These are phyloP conservation scores for Debaryomyces udenii DNA, from an alignment of 1,139 yeast genomes.

Conservation along the genomic window DNA sequence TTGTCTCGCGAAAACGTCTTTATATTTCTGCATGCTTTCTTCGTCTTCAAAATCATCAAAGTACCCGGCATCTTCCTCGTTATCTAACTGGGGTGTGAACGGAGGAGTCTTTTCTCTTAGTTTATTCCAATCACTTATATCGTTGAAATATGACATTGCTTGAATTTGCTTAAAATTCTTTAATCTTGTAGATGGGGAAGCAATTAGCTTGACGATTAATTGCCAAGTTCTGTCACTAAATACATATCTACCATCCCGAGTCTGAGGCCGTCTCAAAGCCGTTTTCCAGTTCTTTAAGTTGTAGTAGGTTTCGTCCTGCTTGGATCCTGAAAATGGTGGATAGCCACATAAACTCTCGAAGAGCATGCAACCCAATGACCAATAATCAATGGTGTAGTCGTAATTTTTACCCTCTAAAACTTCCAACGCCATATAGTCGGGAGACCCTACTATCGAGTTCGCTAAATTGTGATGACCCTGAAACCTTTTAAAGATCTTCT, in stretches of 20 bases:
- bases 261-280: constrained; percentile 85
- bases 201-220: constrained; percentile 74
- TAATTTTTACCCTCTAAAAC: constrained; percentile 92
- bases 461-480: constrained; percentile 75
- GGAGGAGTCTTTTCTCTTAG: constrained; percentile 82
- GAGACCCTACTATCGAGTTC: constrained; percentile 95
- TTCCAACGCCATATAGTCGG: constrained; percentile 98
- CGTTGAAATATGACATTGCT: constrained; percentile 78
- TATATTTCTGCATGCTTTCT: constrained; percentile 96
- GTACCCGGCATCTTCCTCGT: constrained; percentile 97
- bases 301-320: constrained; percentile 92
- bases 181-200: constrained; percentile 75
- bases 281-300: constrained; percentile 93
- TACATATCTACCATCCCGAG: constrained; percentile 87
- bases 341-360: constrained; percentile 93
- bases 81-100: constrained; percentile 93
- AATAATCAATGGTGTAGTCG: constrained; percentile 95
- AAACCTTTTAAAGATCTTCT: constrained; percentile 75
- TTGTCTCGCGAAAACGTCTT: constrained; percentile 91
- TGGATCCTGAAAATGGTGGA: constrained; percentile 95
- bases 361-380: constrained; percentile 96
- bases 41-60: constrained; percentile 97
- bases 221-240: constrained; percentile 98
- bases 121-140: constrained; percentile 69
- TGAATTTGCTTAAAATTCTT: constrained; percentile 80